Base-by-base conservation (phyloP, 2,329 filamentous ascomycete genomes). In the Fusarium continuum region DNA sequence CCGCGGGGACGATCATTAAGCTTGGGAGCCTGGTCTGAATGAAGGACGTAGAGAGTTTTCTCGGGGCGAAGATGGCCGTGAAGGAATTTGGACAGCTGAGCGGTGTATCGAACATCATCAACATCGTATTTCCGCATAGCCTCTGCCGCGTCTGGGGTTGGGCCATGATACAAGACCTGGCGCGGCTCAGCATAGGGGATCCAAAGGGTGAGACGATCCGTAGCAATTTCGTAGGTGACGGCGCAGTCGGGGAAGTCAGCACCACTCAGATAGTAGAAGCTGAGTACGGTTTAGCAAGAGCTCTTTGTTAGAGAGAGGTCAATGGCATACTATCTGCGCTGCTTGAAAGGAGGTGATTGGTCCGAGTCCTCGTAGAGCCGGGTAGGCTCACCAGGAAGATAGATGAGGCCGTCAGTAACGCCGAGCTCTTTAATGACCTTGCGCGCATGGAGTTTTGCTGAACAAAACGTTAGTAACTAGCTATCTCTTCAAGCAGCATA, bases 151-250 rank as follows among this genome's bases (percentile, higher is more conserved):
- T 81, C 83, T 0, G 88, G 88, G 19, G 83, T 85, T 28, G 79
- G 80, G 14, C 89, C 89, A 69, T 85, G 85, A 83, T 85, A 92
- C 43, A 91, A 83, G 10, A 85, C 79, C 65, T 83, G 80, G 14
- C 79, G 80, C 13, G 84, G 85, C 64, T 90, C 85, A 63, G 88
- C 85, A 67, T 86, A 85, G 3, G 91, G 90, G 41, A 94, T 87
- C 84, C 90, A 95, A 23, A 94, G 83, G 6, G 83, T 86, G 53
- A 95, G 83, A 19, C 79, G 77, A 72, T 93, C 89, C 10, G 77
- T 77, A 19, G 72, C 76, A 43, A 87, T 81, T 59, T 87, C 83
- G 67, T 87, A 87, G 3, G 85, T 87, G 28, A 85, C 79, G 43
- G 77, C 77, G 69, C 83, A 86, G 65, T 83, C 82, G 3, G 82